A percentile compares a stretch with the other conserved stretches of the same genome.
Evolutionary conservation across 352 stramenopile genomes (phyloP).

Genomic region (Pythium graminicola): DNA sequence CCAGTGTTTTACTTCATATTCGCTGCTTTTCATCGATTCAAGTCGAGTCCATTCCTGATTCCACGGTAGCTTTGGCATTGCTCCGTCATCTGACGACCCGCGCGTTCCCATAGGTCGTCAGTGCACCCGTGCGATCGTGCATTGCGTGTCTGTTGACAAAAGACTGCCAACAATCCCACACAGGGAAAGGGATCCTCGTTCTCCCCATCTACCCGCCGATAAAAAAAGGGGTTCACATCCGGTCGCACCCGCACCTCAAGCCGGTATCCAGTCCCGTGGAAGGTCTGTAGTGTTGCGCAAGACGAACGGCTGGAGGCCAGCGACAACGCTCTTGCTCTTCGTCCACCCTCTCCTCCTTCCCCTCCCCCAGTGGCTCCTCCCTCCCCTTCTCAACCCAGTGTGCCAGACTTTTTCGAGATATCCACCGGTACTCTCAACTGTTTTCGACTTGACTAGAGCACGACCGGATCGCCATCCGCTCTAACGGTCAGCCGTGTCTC

Average conservation of each 20-base stretch:
- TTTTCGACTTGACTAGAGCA: neutral
- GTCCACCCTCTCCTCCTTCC: too few species aligned
- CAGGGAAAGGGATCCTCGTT: neutral
- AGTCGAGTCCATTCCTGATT: too few species aligned
- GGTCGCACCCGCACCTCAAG: neutral
- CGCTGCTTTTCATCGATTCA: too few species aligned
- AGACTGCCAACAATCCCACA: neutral
- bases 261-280: neutral
- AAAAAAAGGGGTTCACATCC: neutral
- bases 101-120: too few species aligned
- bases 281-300: too few species aligned
- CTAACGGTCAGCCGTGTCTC: neutral
- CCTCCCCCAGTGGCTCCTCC: too few species aligned
- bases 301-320: neutral
- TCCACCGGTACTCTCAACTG: neutral
- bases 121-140: too few species aligned
- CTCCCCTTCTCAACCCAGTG: too few species aligned
- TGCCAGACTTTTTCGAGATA: neutral
- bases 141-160: neutral
- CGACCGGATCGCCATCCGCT: neutral
- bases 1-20: too few species aligned
- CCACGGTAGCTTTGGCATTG: too few species aligned
- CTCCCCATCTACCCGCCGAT: neutral
- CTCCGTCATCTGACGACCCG: too few species aligned
- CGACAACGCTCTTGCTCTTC: neutral